Percentiles rank a stretch among this genome's conserved stretches.
Evolutionary conservation across 495 filamentous ascomycete species (phyloP).

Genomic region (Ascobolus immersus): DNA sequence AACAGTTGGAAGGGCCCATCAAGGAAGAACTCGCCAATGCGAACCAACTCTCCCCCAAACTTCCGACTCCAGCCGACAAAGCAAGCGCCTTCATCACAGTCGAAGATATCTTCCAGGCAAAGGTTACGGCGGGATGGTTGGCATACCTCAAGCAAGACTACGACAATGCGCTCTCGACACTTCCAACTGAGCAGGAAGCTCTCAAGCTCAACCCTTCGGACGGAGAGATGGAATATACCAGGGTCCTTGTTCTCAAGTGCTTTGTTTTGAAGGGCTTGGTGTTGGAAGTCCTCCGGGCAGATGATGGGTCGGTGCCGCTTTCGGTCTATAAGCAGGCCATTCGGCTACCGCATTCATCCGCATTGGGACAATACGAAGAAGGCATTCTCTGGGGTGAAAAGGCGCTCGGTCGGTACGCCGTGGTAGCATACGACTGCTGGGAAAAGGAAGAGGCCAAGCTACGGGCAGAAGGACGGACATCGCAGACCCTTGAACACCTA

Average conservation of each 20-base stretch:
- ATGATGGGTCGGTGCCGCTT: slow-evolving; percentile 11
- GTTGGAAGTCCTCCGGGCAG: neutral
- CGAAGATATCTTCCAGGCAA: slow-evolving; percentile 12
- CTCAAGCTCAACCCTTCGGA: neutral
- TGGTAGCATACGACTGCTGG: slow-evolving; percentile 16
- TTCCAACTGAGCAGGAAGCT: slow-evolving; percentile 11
- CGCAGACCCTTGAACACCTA: too few species aligned
- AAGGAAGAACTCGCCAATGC: slow-evolving; percentile 7
- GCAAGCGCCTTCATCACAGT: slow-evolving; percentile 7
- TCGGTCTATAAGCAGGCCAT: slow-evolving; percentile 12
- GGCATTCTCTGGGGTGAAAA: slow-evolving; percentile 11
- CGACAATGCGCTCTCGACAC: slow-evolving; percentile 8
- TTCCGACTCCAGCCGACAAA: slow-evolving; percentile 10
- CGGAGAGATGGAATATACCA: slow-evolving; percentile 7
- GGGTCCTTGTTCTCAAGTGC: slow-evolving; percentile 13
- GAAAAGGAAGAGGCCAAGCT: slow-evolving; percentile 10
- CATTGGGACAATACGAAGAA: slow-evolving; percentile 4
- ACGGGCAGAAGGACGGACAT: too few species aligned
- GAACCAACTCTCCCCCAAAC: slow-evolving; percentile 6
- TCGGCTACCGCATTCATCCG: slow-evolving; percentile 4
- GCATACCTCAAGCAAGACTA: slow-evolving; percentile 13
- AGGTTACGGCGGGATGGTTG: slow-evolving; percentile 10
- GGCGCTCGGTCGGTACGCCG: slow-evolving; percentile 12
- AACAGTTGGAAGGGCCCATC: slow-evolving; percentile 9
- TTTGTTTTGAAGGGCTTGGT: slow-evolving; percentile 12